Evolutionary conservation across 306 rosid genomes (phyloP), one percentile per base, ranked within the genome.

Genomic region (Lathyrus aphaca): DNA sequence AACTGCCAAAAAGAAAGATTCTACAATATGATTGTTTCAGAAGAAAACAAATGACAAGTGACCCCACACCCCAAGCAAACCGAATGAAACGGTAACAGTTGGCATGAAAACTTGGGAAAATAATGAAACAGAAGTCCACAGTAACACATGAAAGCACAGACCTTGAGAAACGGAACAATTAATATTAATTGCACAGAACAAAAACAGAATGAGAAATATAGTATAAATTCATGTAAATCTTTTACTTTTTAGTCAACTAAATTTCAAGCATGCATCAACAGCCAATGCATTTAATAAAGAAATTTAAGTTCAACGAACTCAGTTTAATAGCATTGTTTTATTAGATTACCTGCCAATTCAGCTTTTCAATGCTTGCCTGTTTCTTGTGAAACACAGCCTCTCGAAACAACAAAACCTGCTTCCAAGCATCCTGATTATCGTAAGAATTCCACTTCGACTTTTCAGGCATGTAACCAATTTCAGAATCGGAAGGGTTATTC

Each of bases 401-500:
- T 23, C 98, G 85, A 69, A 82, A 85, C 71, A 72, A 56, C 83
- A 94, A 75, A 64, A 82, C 84, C 79, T 77, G 85, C 82, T 82
- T 88, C 97, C 94, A 94, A 18, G 39, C 53, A 73, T 79, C 82
- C 71, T 72, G 81, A 48, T 71, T 71, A 23, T 75, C 73, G 39
- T 21, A 57, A 63, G 84, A 82, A 72, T 71, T 89, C 91, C 97
- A 88, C 74, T 82, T 85, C 5, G 85, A 43, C 75, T 67, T 79
- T 50, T 86, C 86, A 14, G 94, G 91, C 23, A 90, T 42, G 14
- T 42, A 64, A 74, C 90, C 88, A 69, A 83, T 72, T 8, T 21
- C 79, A 29, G 89, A 86, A 80, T 79, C 88, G 73, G 81, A 79
- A 25, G 99, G 95, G 74, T 88, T 73, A 66, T 54, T 79, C 1